A percentile compares a stretch with the other conserved stretches of the same genome.
phyloP scores from a whole-genome alignment of 805 yeast genomes.

The Millerozyma acaciae region DNA sequence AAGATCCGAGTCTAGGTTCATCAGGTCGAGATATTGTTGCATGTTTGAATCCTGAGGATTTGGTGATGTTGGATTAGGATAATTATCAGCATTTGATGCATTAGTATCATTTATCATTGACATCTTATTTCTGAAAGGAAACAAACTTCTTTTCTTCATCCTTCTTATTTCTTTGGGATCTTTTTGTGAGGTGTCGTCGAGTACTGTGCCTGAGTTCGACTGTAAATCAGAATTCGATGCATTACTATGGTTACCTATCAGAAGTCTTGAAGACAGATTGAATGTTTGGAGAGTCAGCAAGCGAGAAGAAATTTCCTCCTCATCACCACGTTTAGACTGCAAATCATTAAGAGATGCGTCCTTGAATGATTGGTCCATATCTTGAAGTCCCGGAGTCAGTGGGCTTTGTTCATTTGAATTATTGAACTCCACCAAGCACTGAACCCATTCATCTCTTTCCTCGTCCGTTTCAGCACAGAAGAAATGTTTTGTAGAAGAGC shows the following conservation, averaged over 20 bases:
- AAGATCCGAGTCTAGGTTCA: conserved; percentile 31
- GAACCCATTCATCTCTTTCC: conserved; percentile 74
- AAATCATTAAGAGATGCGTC: too few relatives aligned
- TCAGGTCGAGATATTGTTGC: conserved; percentile 30
- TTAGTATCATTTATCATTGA: conserved; percentile 2
- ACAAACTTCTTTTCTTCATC: conserved; percentile 53
- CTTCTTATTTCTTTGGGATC: conserved; percentile 38
- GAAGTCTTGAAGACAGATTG: neutral
- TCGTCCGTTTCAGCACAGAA: conserved; percentile 76
- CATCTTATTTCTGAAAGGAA: conserved; percentile 47
- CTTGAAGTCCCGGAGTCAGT: neutral
- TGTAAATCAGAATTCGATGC: neutral
- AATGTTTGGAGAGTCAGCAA: too few relatives aligned
- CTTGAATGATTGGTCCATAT: neutral
- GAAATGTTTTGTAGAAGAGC: conserved; percentile 49
- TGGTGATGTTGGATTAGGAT: neutral
- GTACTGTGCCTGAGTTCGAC: neutral
- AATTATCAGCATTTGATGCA: conserved; percentile 3
- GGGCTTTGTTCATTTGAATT: conserved; percentile 15
- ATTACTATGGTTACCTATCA: neutral
- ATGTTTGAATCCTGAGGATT: conserved; percentile 14
- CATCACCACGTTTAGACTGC: too few relatives aligned
- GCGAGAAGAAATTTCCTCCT: too few relatives aligned
- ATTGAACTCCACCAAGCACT: conserved; percentile 33
- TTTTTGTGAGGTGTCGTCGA: neutral